Evolutionary conservation across 768 basidiomycete genomes (phyloP).

Genomic region (Auricularia heimuer): DNA sequence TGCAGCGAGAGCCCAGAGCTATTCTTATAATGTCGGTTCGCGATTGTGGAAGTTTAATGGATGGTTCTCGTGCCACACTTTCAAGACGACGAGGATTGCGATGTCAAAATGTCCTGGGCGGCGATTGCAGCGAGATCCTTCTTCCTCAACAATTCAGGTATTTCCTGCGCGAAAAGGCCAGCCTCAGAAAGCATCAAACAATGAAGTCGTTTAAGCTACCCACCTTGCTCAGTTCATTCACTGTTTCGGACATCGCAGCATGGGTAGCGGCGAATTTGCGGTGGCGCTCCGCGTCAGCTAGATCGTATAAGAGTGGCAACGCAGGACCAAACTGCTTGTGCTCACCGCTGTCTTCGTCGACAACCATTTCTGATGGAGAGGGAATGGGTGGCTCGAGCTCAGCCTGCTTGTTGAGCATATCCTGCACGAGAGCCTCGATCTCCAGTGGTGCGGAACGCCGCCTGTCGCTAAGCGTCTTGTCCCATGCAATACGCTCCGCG

Average conservation of each 20-base stretch:
- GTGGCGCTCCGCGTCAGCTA: neutral
- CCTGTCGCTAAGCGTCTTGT: slow-evolving; percentile 57
- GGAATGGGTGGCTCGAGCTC: neutral
- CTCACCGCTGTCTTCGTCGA: neutral
- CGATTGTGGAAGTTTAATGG: neutral
- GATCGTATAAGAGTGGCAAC: neutral
- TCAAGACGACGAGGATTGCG: neutral
- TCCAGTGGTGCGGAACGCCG: slow-evolving; percentile 53
- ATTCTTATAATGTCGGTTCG: neutral
- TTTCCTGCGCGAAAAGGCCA: neutral
- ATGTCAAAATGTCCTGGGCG: neutral
- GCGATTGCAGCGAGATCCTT: neutral
- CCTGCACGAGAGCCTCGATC: slow-evolving; percentile 33
- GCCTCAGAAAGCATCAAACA: neutral
- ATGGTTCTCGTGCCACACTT: neutral
- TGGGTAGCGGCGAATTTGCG: neutral
- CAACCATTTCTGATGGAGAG: neutral
- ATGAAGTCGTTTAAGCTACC: neutral
- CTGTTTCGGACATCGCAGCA: neutral
- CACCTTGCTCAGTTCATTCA: neutral
- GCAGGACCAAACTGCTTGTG: neutral
- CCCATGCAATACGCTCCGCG: slow-evolving; percentile 64
- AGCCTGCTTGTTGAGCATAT: slow-evolving; percentile 21
- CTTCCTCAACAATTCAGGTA: neutral
- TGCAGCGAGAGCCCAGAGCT: neutral